A percentile compares a stretch with the other conserved stretches of the same genome.
Evolutionary conservation across 257 asterid genomes (phyloP).

Genomic region (Voacanga thouarsii): DNA sequence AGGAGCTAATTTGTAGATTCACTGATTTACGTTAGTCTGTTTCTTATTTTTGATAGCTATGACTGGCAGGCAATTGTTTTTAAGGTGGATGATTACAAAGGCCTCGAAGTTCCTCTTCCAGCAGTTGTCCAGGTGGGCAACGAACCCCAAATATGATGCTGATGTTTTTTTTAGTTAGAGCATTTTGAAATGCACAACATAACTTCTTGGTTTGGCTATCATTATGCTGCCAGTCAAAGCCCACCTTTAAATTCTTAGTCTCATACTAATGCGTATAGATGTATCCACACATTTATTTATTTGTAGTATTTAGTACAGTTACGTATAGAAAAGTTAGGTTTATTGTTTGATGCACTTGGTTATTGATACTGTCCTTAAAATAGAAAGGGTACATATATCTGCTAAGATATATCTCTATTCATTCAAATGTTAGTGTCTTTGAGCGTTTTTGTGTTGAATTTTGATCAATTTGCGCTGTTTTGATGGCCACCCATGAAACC

Average conservation of each 20-base stretch:
- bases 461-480: background rate
- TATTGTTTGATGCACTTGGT: background rate
- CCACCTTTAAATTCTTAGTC: background rate
- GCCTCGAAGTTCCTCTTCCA: slow-evolving; percentile 88
- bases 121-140: slow-evolving; percentile 77
- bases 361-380: background rate
- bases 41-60: slow-evolving; percentile 9
- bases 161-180: background rate
- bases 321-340: background rate
- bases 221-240: background rate
- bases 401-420: background rate
- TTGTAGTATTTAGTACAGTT: background rate
- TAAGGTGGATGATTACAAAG: slow-evolving; percentile 63
- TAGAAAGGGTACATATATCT: background rate
- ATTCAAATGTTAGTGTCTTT: background rate
- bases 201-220: background rate
- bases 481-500: background rate
- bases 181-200: background rate
- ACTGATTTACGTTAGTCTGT: slow-evolving; percentile 1
- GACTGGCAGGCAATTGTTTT: slow-evolving; percentile 82
- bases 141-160: slow-evolving; percentile 10
- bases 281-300: background rate
- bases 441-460: background rate
- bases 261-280: background rate
- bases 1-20: background rate